Evolutionary conservation across 768 basidiomycete genomes (phyloP), one percentile per base, ranked within the genome.

Genomic region (Lentinula aciculospora): DNA sequence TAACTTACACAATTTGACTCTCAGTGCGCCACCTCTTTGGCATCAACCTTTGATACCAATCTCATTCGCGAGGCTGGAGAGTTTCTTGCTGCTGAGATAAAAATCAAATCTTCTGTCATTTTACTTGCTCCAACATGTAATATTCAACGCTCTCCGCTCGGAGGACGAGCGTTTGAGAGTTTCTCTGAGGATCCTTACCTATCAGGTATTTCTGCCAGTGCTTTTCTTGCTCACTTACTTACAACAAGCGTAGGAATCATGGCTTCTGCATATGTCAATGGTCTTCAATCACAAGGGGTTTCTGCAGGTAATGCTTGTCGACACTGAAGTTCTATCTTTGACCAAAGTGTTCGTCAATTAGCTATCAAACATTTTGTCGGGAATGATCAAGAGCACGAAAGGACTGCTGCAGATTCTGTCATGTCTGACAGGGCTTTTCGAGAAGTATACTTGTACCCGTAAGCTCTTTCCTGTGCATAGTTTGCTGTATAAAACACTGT

Each of bases 111-210:
- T 3, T 80, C 82, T 1, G 79, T 82, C 36, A 73, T 86, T 34
- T 72, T 89, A 13, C 76, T 89, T 28, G 87, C 85, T 2, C 88
- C 86, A 8, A 90, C 88, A 0, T 86, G 86, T 71, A 90, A 89
- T 66, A 89, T 88, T 39, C 86, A 85, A 65, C 78, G 88, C 36
- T 79, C 78, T 7, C 83, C 82, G 15, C 70, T 84, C 3, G 84
- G 82, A 15, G 83, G 83, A 5, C 72, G 83, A 36, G 74, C 80
- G 1, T 90, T 89, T 64, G 88, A 89, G 67, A 85, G 83, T 1
- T 88, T 89, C 70, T 86, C 89, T 0, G 88, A 92, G 64, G 89
- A 92, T 61, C 89, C 90, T 0, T 71, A 80, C 59, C 71, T 87
- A 9, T 87, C 84, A 31, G 86, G 83, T 80, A 64, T 42, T 13